A percentile compares a stretch with the other conserved stretches of the same genome.
These are phyloP conservation scores for Cyclotella atomus DNA, from an alignment of 108 stramenopile species.

Conservation along the genomic window DNA sequence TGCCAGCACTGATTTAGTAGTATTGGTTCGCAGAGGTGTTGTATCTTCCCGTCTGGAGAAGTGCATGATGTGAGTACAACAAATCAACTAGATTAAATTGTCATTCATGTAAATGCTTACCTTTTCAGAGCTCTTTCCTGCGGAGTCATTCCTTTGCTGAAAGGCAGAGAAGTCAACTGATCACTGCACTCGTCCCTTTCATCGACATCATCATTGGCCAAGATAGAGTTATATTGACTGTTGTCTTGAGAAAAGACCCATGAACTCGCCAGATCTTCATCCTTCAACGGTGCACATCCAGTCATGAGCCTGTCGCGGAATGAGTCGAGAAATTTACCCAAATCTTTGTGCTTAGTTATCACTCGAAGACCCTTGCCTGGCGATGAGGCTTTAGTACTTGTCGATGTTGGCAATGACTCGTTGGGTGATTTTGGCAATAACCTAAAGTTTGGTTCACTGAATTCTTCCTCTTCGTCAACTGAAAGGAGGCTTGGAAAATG, in stretches of 20 bases:
- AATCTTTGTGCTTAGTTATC: constrained; percentile 3
- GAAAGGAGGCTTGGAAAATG: constrained; percentile 26
- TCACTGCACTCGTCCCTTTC: neutral
- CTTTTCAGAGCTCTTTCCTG: constrained; percentile 17
- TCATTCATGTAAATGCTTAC: neutral
- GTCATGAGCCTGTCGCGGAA: constrained; percentile 12
- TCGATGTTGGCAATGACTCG: neutral
- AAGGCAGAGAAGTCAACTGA: neutral
- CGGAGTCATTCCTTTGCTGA: neutral
- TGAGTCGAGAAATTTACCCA: constrained; percentile 14
- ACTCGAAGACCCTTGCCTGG: neutral
- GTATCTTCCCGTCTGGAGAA: constrained; percentile 19
- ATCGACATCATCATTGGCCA: neutral
- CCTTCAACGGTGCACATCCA: constrained; percentile 6
- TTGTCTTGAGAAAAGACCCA: constrained; percentile 6
- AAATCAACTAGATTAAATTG: neutral
- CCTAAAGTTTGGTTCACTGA: constrained; percentile 9
- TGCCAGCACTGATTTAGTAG: constrained; percentile 1
- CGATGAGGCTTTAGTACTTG: neutral
- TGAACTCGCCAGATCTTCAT: constrained; percentile 13
- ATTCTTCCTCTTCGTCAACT: constrained; percentile 30
- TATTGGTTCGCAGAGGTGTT: constrained; percentile 23
- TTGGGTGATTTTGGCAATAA: neutral
- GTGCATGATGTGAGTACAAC: neutral
- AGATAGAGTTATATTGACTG: neutral